These are phyloP conservation scores for Hibiscus tridactylites DNA, from an alignment of 345 rosid genomes.

Conservation along the genomic window DNA sequence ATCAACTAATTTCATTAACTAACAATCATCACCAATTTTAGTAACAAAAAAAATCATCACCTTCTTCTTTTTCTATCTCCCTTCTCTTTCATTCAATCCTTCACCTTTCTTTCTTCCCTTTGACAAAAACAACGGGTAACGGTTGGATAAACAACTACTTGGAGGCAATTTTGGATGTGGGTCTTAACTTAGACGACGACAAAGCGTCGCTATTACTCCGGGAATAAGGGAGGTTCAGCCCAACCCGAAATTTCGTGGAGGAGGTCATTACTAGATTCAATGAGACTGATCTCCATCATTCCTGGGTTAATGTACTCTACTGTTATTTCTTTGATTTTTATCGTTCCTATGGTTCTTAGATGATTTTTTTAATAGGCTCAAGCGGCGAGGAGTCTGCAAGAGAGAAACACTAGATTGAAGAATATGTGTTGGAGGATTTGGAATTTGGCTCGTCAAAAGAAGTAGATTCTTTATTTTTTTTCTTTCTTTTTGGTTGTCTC, in stretches of 20 bases:
- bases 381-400: constrained; percentile 94
- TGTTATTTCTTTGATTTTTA: background rate
- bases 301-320: constrained; percentile 56
- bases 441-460: constrained; percentile 98
- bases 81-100: background rate
- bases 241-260: constrained; percentile 95
- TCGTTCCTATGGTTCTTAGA: background rate
- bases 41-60: background rate
- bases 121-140: constrained; percentile 69
- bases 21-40: background rate
- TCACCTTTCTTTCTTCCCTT: background rate
- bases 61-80: background rate
- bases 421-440: constrained; percentile 99
- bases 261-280: constrained; percentile 93
- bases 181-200: constrained; percentile 73
- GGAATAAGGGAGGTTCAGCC: constrained; percentile 92
- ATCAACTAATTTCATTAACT: constrained; percentile 5
- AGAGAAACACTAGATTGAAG: constrained; percentile 96
- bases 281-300: constrained; percentile 96
- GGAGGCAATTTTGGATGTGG: constrained; percentile 97
- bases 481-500: no score
- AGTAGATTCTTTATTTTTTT: constrained; percentile 44
- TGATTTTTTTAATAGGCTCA: constrained; percentile 46
- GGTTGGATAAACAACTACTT: constrained; percentile 97
- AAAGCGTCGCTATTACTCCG: constrained; percentile 77